phyloP scores from a whole-genome alignment of 2,329 filamentous ascomycete genomes.

The Monosporascus sp. region DNA sequence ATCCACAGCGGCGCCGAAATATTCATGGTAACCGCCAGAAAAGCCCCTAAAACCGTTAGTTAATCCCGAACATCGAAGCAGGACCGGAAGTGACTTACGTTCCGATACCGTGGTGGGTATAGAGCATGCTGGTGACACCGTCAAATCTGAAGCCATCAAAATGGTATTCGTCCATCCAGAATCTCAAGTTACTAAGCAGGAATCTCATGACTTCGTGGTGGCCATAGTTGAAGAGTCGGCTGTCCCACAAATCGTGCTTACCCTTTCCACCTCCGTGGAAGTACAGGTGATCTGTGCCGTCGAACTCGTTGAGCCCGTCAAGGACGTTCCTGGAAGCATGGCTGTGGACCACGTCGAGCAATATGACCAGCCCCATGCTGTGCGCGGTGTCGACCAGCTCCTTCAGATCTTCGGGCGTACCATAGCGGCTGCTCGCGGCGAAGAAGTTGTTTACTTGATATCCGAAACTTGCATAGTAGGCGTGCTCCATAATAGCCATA shows the following conservation, averaged over 20 bases:
- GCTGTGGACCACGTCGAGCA: slow-evolving; percentile 95
- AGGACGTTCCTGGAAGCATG: slow-evolving; percentile 97
- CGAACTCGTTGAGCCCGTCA: slow-evolving; percentile 93
- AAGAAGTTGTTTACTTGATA: slow-evolving; percentile 99
- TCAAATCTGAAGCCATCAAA: slow-evolving; percentile 99
- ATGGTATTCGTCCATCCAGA: slow-evolving; percentile 98
- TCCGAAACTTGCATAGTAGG: slow-evolving; percentile 98
- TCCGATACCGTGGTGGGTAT: slow-evolving; percentile 92
- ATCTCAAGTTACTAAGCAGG: slow-evolving; percentile 87
- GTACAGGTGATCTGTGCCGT: slow-evolving; percentile 91
- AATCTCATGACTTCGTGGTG: slow-evolving; percentile 94
- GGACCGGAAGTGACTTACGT: slow-evolving; percentile 57
- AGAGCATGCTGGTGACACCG: slow-evolving; percentile 97
- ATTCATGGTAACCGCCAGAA: slow-evolving; percentile 96
- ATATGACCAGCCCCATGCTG: slow-evolving; percentile 79
- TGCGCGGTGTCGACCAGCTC: slow-evolving; percentile 96
- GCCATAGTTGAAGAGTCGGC: slow-evolving; percentile 94
- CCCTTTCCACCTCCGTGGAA: slow-evolving; percentile 87
- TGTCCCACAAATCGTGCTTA: slow-evolving; percentile 91
- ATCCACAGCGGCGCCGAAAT: slow-evolving; percentile 85
- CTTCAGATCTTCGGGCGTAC: slow-evolving; percentile 88
- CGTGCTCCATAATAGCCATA: slow-evolving; percentile 99
- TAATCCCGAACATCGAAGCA: slow-evolving; percentile 10
- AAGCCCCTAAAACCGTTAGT: slow-evolving; percentile 63
- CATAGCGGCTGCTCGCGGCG: slow-evolving; percentile 92